Evolutionary conservation across 2,329 filamentous ascomycete species (phyloP), one percentile per base, ranked within the genome.

Genomic region (Lizonia empirigonia): DNA sequence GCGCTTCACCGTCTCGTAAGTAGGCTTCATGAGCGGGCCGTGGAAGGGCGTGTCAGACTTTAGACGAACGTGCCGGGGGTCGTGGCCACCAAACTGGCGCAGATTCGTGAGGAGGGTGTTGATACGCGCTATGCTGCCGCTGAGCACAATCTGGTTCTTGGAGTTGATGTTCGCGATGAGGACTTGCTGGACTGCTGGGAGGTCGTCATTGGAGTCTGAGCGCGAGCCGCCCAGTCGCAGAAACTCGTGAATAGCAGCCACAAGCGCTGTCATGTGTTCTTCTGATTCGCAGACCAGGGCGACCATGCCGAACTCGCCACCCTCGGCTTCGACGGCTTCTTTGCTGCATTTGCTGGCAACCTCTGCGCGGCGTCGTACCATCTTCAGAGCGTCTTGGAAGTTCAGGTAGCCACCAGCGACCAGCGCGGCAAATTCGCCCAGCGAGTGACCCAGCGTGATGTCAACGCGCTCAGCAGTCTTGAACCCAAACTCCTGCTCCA

Each of bases 71-170:
- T 91, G 90, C 44, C 93, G 82, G 4, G 93, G 92, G 73, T 97
- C 93, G 70, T 97, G 91, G 9, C 92, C 92, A 8, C 90, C 85
- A 69, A 96, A 97, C 70, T 95, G 90, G 42, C 91, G 81, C 50
- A 97, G 81, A 70, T 97, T 91, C 9, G 89, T 86, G 44, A 97
- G 78, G 15, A 97, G 84, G 49, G 86, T 87, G 65, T 85, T 86
- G 72, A 97, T 96, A 62, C 86, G 82, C 64, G 87, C 86, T 44
- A 97, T 87, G 73, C 86, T 93, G 27, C 93, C 93, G 68, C 89
- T 94, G 44, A 97, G 80, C 42, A 97, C 93, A 64, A 97, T 96
- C 76, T 97, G 93, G 70, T 96, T 96, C 77, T 91, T 94, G 72
- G 87, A 90, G 77, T 97, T 97, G 76, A 96, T 86, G 74, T 97